Conservation (phyloP, 805 yeast genomes). For the Blastobotrys terrestris region DNA sequence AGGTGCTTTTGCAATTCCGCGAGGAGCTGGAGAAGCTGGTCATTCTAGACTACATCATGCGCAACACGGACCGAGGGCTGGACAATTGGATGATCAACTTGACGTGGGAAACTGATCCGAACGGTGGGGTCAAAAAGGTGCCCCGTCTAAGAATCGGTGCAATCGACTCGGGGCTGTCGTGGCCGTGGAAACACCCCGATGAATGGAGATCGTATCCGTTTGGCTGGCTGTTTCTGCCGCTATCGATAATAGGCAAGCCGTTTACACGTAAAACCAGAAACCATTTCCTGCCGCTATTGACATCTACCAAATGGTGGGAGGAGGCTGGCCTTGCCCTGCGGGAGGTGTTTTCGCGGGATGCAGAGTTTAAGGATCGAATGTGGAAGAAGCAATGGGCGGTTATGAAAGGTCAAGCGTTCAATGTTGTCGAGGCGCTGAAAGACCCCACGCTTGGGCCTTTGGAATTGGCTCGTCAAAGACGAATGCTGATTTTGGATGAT, state of each 20-base stretch:
- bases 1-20: slow-evolving; percentile 44
- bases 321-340: slow-evolving; percentile 43
- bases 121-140: slow-evolving; percentile 15
- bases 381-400: slow-evolving; percentile 66
- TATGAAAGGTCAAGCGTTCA: slow-evolving; percentile 71
- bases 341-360: slow-evolving; percentile 46
- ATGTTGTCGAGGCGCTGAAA: slow-evolving; percentile 61
- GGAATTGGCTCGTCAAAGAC: slow-evolving; percentile 54
- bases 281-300: slow-evolving; percentile 52
- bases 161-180: slow-evolving; percentile 67
- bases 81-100: slow-evolving; percentile 74
- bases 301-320: slow-evolving; percentile 69
- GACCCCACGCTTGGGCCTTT: slow-evolving; percentile 56
- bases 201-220: slow-evolving; percentile 76
- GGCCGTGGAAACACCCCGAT: slow-evolving; percentile 80
- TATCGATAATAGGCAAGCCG: slow-evolving; percentile 59
- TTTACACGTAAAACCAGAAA: slow-evolving; percentile 49
- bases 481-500: slow-evolving; percentile 55
- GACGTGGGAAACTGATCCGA: slow-evolving; percentile 34
- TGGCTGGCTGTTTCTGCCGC: slow-evolving; percentile 70
- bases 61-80: slow-evolving; percentile 68
- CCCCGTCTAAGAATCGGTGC: slow-evolving; percentile 57
- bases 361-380: slow-evolving; percentile 58
- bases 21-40: slow-evolving; percentile 63
- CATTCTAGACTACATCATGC: slow-evolving; percentile 61